phyloP scores from a whole-genome alignment of 2,329 filamentous ascomycete genomes.

The Botrytis deweyae region DNA sequence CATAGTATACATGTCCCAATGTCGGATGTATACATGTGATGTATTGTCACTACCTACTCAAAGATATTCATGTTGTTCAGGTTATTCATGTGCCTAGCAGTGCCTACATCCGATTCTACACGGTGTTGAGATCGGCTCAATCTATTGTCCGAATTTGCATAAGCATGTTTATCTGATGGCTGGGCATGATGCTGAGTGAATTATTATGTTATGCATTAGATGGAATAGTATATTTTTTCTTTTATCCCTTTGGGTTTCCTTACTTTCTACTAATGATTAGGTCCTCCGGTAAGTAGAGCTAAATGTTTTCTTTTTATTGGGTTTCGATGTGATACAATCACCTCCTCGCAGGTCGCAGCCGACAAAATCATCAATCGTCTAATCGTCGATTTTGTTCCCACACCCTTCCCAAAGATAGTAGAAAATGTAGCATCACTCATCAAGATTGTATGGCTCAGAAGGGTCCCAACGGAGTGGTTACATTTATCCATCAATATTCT shows the following conservation, averaged over 20 bases:
- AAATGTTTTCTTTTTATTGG: neutral
- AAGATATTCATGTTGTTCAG: neutral
- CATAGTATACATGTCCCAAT: too few relatives aligned
- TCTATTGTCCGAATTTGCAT: slow-evolving; percentile 9
- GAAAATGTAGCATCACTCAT: neutral
- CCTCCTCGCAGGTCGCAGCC: neutral
- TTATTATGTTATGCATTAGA: neutral
- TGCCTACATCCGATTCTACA: neutral
- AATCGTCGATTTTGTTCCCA: neutral
- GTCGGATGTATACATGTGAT: neutral
- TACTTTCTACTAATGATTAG: neutral
- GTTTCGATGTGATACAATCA: neutral
- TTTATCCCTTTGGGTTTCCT: neutral
- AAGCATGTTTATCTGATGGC: slow-evolving; percentile 20
- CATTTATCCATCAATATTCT: slow-evolving; percentile 6
- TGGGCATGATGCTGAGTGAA: slow-evolving; percentile 1
- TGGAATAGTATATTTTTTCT: neutral
- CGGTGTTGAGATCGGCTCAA: neutral
- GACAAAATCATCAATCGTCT: neutral
- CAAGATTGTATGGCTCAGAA: neutral
- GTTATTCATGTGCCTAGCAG: neutral
- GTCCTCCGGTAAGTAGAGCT: neutral
- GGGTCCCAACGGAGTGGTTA: slow-evolving; percentile 17
- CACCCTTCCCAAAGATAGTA: neutral
- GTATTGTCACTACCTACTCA: neutral